Evolutionary conservation across 75 land plant species (phyloP).

Genomic region (Cryptomeria japonica): DNA sequence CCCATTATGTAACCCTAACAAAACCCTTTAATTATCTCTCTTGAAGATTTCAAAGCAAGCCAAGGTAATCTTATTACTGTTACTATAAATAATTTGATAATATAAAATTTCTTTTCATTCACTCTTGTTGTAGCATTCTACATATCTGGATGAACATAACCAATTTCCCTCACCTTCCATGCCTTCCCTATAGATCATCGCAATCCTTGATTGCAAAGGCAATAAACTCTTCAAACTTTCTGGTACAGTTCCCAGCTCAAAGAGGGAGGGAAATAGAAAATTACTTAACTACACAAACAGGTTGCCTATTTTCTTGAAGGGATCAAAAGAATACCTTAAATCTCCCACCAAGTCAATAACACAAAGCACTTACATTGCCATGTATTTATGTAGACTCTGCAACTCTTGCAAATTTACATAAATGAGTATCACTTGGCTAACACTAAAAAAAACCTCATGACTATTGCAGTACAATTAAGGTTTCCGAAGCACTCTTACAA

Average conservation of each 20-base stretch:
- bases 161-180: background rate
- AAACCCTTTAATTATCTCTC: background rate
- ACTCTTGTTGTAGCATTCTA: background rate
- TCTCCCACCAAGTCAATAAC: background rate
- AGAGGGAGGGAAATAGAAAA: slow-evolving; percentile 1
- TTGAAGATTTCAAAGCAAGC: background rate
- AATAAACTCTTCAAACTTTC: background rate
- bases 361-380: background rate
- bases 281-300: background rate
- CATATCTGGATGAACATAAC: background rate
- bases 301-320: background rate
- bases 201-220: background rate
- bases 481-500: background rate
- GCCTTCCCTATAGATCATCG: background rate
- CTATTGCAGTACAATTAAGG: too few species aligned
- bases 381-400: background rate
- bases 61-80: background rate
- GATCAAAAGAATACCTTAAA: background rate
- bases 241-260: background rate
- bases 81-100: background rate
- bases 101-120: background rate
- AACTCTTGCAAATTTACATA: slow-evolving; percentile 1
- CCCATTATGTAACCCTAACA: background rate
- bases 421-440: background rate
- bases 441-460: background rate